Evolutionary conservation across 257 asterid species (phyloP).

Genomic region (Galeopsis tetrahit): DNA sequence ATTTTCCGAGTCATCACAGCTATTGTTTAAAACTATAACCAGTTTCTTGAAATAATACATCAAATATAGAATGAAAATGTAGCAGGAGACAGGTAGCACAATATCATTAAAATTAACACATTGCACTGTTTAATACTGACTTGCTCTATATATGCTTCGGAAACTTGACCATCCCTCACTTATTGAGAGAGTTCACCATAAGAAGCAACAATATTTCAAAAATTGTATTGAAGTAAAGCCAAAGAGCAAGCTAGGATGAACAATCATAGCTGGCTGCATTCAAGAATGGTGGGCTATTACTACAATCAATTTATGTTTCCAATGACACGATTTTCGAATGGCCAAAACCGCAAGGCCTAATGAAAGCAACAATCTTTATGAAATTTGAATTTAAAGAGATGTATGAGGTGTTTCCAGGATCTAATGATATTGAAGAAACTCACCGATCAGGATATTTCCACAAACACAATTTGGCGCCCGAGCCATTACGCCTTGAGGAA

Average conservation of each 20-base stretch:
- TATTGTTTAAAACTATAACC: too few species aligned
- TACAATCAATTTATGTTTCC: background rate
- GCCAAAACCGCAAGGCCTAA: constrained; percentile 41
- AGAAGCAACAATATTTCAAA: constrained; percentile 34
- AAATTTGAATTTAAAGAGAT: constrained; percentile 1
- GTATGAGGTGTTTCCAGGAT: constrained; percentile 83
- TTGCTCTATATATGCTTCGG: constrained; percentile 42
- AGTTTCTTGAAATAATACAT: too few species aligned
- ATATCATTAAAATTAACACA: constrained; percentile 27
- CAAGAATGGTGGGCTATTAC: background rate
- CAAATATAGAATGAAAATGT: background rate
- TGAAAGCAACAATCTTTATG: constrained; percentile 13
- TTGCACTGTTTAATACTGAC: constrained; percentile 43
- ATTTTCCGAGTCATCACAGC: too few species aligned
- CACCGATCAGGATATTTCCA: constrained; percentile 80
- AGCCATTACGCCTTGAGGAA: constrained; percentile 82
- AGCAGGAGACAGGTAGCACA: constrained; percentile 48
- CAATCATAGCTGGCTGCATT: background rate
- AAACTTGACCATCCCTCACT: constrained; percentile 42
- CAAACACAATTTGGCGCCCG: constrained; percentile 58
- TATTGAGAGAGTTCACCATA: constrained; percentile 36
- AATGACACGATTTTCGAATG: background rate
- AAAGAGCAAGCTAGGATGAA: background rate
- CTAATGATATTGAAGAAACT: constrained; percentile 46
- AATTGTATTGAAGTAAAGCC: background rate